Evolutionary conservation across 108 stramenopile genomes (phyloP).

Genomic region (Nannochloropsis oceanica): DNA sequence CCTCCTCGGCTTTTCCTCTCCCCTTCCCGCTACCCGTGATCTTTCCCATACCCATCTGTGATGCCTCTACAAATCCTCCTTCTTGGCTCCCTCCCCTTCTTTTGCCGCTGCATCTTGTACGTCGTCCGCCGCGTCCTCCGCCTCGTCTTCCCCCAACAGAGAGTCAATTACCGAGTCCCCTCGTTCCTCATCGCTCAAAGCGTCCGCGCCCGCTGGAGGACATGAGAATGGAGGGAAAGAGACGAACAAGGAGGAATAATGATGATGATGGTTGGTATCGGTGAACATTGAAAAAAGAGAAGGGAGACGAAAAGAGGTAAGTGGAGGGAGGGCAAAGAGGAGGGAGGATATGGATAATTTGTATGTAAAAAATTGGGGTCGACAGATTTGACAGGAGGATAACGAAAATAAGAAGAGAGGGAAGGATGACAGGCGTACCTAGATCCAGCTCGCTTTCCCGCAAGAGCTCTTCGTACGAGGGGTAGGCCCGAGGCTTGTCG

Average conservation of each 20-base stretch:
- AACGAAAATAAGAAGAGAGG: too few relatives aligned
- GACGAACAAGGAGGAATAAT: not conserved
- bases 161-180: constrained; percentile 1
- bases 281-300: too few relatives aligned
- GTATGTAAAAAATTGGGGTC: too few relatives aligned
- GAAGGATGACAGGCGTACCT: too few relatives aligned
- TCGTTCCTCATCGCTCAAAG: constrained; percentile 45
- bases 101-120: not conserved
- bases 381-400: too few relatives aligned
- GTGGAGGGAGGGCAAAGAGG: not conserved
- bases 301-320: not conserved
- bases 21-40: not conserved
- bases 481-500: constrained; percentile 86
- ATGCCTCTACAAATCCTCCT: not conserved
- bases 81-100: not conserved
- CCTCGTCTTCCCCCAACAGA: constrained; percentile 1
- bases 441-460: constrained; percentile 44
- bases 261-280: too few relatives aligned
- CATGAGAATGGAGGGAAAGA: not conserved
- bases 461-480: constrained; percentile 73
- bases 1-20: not conserved
- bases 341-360: too few relatives aligned
- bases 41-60: not conserved
- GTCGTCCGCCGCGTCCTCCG: not conserved
- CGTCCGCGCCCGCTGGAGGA: constrained; percentile 28